Conservation (phyloP, 1,284 basidiomycete genomes). For the Leccinum angustisporum region DNA sequence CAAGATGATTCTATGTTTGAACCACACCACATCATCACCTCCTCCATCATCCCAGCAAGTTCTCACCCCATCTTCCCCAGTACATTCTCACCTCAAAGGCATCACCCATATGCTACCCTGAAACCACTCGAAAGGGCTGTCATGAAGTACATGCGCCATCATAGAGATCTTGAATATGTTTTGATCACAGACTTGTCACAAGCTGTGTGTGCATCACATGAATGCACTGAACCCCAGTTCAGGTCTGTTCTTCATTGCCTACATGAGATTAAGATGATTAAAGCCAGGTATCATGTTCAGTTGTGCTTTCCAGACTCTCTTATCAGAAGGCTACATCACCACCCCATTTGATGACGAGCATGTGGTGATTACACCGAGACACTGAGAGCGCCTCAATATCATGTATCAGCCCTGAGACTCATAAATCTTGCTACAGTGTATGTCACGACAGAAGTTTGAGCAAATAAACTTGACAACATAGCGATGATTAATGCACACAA, state of each 20-base stretch:
- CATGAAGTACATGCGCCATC: slow-evolving; percentile 21
- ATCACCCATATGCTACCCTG: slow-evolving; percentile 22
- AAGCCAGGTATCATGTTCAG: slow-evolving; percentile 8
- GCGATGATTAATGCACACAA: slow-evolving; percentile 15
- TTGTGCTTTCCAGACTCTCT: slow-evolving; percentile 20
- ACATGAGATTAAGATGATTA: slow-evolving; percentile 1
- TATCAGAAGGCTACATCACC: slow-evolving; percentile 34
- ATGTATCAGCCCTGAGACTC: neutral
- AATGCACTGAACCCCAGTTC: slow-evolving; percentile 26
- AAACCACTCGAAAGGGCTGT: slow-evolving; percentile 21
- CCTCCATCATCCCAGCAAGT: neutral
- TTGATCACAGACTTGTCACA: slow-evolving; percentile 17
- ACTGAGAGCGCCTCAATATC: slow-evolving; percentile 2
- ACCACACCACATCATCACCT: neutral
- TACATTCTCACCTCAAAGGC: slow-evolving; percentile 24
- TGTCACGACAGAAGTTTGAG: neutral
- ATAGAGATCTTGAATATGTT: slow-evolving; percentile 5
- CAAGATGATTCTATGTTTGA: slow-evolving; percentile 1
- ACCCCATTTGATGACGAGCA: slow-evolving; percentile 31
- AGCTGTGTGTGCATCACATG: slow-evolving; percentile 10
- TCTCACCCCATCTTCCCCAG: slow-evolving; percentile 12
- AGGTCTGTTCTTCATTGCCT: slow-evolving; percentile 15
- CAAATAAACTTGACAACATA: neutral
- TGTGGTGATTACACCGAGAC: slow-evolving; percentile 33
- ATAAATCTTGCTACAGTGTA: neutral